These are phyloP conservation scores for Ceratobasidium sp. DNA, from an alignment of 1,284 basidiomycete species.

Conservation along the genomic window DNA sequence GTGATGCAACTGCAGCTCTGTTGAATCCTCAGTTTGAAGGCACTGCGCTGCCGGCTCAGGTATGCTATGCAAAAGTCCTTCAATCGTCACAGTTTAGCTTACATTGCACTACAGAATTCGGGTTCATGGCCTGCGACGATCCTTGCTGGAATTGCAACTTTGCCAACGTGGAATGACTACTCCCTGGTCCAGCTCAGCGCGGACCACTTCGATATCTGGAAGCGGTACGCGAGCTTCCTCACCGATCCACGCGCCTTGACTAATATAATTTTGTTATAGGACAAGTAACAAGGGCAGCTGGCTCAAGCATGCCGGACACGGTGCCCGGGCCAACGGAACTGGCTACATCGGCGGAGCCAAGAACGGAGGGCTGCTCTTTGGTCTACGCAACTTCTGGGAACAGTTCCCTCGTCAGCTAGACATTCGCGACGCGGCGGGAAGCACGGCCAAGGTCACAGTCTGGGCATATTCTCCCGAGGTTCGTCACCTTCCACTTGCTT, in stretches of 20 bases:
- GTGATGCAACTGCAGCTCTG: slow-evolving; percentile 54
- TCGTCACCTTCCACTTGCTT: not conserved
- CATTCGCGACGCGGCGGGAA: slow-evolving; percentile 50
- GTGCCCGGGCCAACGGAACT: slow-evolving; percentile 50
- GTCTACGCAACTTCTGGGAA: slow-evolving; percentile 54
- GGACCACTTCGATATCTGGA: slow-evolving; percentile 36
- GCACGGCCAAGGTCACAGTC: slow-evolving; percentile 49
- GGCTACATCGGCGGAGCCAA: slow-evolving; percentile 54
- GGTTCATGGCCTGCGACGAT: slow-evolving; percentile 27
- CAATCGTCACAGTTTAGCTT: not conserved
- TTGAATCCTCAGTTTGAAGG: slow-evolving; percentile 54
- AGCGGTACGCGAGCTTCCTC: not conserved
- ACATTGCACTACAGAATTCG: slow-evolving; percentile 1
- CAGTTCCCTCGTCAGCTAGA: slow-evolving; percentile 52
- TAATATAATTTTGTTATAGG: slow-evolving; percentile 42
- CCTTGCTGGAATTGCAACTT: not conserved
- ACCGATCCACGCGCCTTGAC: not conserved
- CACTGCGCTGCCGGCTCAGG: slow-evolving; percentile 47
- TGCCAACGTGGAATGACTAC: slow-evolving; percentile 28
- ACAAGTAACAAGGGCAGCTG: slow-evolving; percentile 47
- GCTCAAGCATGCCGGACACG: slow-evolving; percentile 50
- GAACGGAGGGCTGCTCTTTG: slow-evolving; percentile 53
- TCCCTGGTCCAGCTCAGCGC: slow-evolving; percentile 25
- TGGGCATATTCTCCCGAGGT: slow-evolving; percentile 51
- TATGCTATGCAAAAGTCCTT: not conserved